These are phyloP conservation scores for Helicocarpus griseus DNA, from an alignment of 2,329 filamentous ascomycete species.

Conservation along the genomic window DNA sequence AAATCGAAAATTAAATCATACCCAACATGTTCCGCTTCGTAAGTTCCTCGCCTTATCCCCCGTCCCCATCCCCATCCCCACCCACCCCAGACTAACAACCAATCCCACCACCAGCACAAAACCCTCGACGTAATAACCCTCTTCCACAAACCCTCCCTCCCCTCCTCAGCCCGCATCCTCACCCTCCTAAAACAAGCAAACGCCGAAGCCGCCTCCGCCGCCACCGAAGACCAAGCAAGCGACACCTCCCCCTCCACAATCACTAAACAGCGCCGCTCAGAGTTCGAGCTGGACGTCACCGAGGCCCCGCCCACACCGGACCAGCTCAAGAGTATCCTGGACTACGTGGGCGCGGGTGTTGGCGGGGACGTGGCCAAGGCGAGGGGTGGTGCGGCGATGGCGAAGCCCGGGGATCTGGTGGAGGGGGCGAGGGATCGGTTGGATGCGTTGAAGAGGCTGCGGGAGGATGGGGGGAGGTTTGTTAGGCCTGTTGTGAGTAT, in stretches of 20 bases:
- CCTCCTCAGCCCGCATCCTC: constrained; percentile 62
- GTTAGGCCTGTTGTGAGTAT: constrained; percentile 63
- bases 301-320: constrained; percentile 70
- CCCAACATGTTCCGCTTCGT: constrained; percentile 11
- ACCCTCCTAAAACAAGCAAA: constrained; percentile 73
- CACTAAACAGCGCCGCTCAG: constrained; percentile 45
- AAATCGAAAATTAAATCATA: not conserved
- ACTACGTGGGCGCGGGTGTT: constrained; percentile 60
- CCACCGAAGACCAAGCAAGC: constrained; percentile 66
- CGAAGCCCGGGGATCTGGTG: constrained; percentile 55
- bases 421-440: constrained; percentile 61
- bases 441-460: constrained; percentile 73
- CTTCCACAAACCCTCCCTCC: constrained; percentile 75
- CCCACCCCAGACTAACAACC: not conserved
- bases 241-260: constrained; percentile 52
- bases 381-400: constrained; percentile 35
- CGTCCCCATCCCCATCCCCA: not conserved
- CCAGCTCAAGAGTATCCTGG: constrained; percentile 73
- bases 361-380: constrained; percentile 57
- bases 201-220: constrained; percentile 55
- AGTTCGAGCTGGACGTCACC: constrained; percentile 81
- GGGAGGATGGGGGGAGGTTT: constrained; percentile 51
- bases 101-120: constrained; percentile 50
- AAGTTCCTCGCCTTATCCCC: not conserved
- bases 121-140: constrained; percentile 85